Percentiles rank a stretch among this genome's conserved stretches.
These are phyloP conservation scores for Rosa chinensis DNA, from an alignment of 306 rosid genomes.

Conservation along the genomic window DNA sequence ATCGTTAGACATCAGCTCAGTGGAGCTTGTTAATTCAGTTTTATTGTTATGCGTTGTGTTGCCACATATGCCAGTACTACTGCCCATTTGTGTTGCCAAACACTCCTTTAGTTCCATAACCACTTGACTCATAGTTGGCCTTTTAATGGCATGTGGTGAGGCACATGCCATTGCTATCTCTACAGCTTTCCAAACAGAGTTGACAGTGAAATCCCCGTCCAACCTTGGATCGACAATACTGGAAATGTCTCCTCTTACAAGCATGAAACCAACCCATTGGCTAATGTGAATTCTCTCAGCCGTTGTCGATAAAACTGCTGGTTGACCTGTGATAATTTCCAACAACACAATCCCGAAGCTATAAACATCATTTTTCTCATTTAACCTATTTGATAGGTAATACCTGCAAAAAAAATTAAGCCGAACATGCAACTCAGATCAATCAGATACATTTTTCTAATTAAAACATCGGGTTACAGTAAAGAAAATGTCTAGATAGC, in stretches of 20 bases:
- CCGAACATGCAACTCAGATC: constrained; percentile 5
- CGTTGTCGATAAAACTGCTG: constrained; percentile 21
- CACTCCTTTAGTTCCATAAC: constrained; percentile 8
- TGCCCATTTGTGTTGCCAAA: not conserved
- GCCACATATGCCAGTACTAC: too few species aligned
- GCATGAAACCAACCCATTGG: constrained; percentile 38
- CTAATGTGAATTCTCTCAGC: constrained; percentile 34
- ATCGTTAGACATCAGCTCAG: too few species aligned
- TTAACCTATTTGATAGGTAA: constrained; percentile 34
- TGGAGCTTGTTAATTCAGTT: not conserved
- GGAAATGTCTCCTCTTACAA: constrained; percentile 39
- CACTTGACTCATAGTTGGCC: constrained; percentile 55
- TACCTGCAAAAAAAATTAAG: constrained; percentile 25
- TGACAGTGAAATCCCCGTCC: constrained; percentile 23
- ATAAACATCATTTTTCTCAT: constrained; percentile 55
- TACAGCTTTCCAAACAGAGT: constrained; percentile 41
- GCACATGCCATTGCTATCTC: constrained; percentile 56
- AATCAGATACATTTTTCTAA: not conserved
- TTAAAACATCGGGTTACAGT: not conserved
- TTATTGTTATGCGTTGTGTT: not conserved
- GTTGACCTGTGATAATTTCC: constrained; percentile 46
- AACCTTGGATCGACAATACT: constrained; percentile 44
- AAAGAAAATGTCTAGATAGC: too few species aligned
- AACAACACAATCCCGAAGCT: constrained; percentile 58
- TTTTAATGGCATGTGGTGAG: constrained; percentile 11